Evolutionary conservation across 192 early-diverging fungal genomes (phyloP), one percentile per base, ranked within the genome.

Genomic region (Thamnidium elegans): DNA sequence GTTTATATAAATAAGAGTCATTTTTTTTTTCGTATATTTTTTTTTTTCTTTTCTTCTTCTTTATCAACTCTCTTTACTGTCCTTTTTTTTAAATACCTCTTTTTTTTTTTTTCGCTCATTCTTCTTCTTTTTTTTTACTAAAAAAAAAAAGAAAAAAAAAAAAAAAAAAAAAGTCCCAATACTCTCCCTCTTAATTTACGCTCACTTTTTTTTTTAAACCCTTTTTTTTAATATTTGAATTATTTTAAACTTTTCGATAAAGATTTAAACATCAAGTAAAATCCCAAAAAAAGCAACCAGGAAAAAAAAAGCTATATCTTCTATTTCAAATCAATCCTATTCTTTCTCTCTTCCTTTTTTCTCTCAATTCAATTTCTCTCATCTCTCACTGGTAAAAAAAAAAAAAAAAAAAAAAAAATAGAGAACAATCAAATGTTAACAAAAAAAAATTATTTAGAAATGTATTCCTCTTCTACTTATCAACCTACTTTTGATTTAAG

Each of bases 401-500:
- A 39, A 39, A 6, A 34, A 43, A 17, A 34, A 42, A 9, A 58
- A 19, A 45, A 44, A 48, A 9, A 14, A 3, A 48, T 15, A n/a
- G 1, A 48, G 14, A 48, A 55, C 30, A 55, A 31, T 31, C 32
- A 55, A n/a, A 55, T 11, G 4, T 17, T 48, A 56, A 7, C n/a
- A 20, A 44, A 59, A 59, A 45, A 14, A 59, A 45, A 19, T 13
- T 39, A 34, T 20, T 43, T 8, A 7, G 14, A 10, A 58, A 59
- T 21, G 43, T 59, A 45, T 45, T 59, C 43, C 42, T 39, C 19
- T 23, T 44, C 58, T 7, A 39, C 36, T 39, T 59, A 23, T 42
- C 58, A 59, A 59, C 36, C 20, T 36, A 59, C 36, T 14, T 59
- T 59, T 10, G 58, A 59, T 19, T 45, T 59, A 19, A 17, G 15